Conservation (phyloP, 345 rosid species). For the Viola odorata region DNA sequence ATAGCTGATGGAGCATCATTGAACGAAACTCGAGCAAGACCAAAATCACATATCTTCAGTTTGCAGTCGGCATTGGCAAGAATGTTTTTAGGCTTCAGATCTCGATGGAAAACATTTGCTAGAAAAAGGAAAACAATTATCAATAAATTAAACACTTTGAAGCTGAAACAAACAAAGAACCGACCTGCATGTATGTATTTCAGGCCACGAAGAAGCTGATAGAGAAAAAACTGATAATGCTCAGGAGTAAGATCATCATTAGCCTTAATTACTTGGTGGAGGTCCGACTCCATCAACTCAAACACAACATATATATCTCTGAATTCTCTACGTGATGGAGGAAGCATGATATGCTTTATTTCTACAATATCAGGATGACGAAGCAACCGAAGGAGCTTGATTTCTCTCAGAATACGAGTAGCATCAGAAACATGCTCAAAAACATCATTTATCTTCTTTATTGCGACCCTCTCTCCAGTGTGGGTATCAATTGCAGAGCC, state of each 20-base stretch:
- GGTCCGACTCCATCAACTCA: slow-evolving; percentile 98
- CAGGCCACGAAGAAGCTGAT: slow-evolving; percentile 96
- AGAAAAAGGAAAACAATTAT: slow-evolving; percentile 24
- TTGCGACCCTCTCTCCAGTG: slow-evolving; percentile 85
- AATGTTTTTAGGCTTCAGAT: slow-evolving; percentile 94
- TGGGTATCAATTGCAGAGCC: slow-evolving; percentile 83
- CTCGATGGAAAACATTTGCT: slow-evolving; percentile 97
- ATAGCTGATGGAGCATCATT: slow-evolving; percentile 98
- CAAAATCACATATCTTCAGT: slow-evolving; percentile 97
- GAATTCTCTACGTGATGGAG: slow-evolving; percentile 95
- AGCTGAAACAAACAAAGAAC: slow-evolving; percentile 12
- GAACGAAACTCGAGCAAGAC: slow-evolving; percentile 93
- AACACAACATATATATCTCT: slow-evolving; percentile 90
- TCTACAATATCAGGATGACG: slow-evolving; percentile 93
- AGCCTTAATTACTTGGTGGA: slow-evolving; percentile 93
- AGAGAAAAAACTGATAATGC: slow-evolving; percentile 91
- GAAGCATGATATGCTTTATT: slow-evolving; percentile 94
- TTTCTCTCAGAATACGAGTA: slow-evolving; percentile 90
- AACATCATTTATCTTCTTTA: slow-evolving; percentile 93
- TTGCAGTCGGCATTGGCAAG: slow-evolving; percentile 99
- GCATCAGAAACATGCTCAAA: slow-evolving; percentile 99
- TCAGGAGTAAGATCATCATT: slow-evolving; percentile 96
- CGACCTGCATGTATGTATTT: slow-evolving; percentile 88
- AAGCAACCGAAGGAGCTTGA: slow-evolving; percentile 86
- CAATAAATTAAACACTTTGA: slow-evolving; percentile 5